Evolutionary conservation across 495 filamentous ascomycete genomes (phyloP).

Genomic region (Podospora conica): DNA sequence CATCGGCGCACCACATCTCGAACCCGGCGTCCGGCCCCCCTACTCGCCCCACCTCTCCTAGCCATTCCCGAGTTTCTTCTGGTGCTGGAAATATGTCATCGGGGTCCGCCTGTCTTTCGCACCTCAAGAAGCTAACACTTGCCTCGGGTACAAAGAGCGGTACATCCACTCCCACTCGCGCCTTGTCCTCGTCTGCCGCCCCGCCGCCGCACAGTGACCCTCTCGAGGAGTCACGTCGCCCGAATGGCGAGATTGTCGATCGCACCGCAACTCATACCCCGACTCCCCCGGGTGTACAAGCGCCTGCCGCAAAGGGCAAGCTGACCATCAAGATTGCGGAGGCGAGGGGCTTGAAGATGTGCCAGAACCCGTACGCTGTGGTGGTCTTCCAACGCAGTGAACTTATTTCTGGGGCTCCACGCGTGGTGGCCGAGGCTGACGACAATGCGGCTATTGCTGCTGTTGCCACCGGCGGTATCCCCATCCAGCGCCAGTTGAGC

Average conservation of each 20-base stretch:
- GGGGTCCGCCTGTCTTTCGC: conserved; percentile 54
- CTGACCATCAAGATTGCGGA: conserved; percentile 81
- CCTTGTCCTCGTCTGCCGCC: conserved; percentile 53
- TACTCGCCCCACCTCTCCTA: conserved; percentile 53
- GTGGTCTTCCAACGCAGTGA: conserved; percentile 96
- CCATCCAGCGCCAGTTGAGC: conserved; percentile 61
- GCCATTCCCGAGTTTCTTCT: conserved; percentile 39
- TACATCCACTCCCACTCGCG: conserved; percentile 77
- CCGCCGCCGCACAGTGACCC: conserved; percentile 34
- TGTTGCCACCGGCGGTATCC: conserved; percentile 47
- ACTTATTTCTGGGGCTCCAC: conserved; percentile 82
- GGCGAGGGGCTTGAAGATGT: conserved; percentile 72
- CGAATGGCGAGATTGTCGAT: conserved; percentile 28
- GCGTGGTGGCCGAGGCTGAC: conserved; percentile 44
- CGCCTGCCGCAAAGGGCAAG: conserved; percentile 79
- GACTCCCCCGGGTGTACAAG: conserved; percentile 47
- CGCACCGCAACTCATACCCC: conserved; percentile 38
- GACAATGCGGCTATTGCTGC: conserved; percentile 38
- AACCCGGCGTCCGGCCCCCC: conserved; percentile 58
- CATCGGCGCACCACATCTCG: conserved; percentile 67
- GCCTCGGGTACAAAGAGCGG: conserved; percentile 77
- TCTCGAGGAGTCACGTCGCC: conserved; percentile 35
- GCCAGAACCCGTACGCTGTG: conserved; percentile 87
- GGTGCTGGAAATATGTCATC: conserved; percentile 49
- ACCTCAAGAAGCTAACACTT: conserved; percentile 84